Percentiles rank a stretch among this genome's conserved stretches.
Conservation (phyloP, 768 basidiomycete species). For the Pleurotus tuoliensis region DNA sequence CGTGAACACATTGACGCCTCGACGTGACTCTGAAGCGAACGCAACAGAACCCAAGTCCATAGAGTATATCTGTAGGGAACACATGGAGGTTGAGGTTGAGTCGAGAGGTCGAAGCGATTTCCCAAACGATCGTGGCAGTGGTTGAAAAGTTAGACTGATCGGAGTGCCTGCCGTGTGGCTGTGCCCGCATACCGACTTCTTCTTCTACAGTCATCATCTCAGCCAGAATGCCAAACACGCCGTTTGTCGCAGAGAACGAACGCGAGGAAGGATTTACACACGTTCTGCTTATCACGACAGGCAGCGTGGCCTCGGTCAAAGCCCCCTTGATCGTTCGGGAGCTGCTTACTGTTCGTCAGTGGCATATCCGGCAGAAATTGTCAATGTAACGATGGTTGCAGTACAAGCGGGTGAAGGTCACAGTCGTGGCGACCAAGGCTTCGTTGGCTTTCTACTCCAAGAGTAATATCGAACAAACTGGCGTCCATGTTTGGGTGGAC, state of each 20-base stretch:
- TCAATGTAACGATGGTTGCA: slow-evolving; percentile 24
- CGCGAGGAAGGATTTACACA: slow-evolving; percentile 47
- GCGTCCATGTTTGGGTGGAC: slow-evolving; percentile 80
- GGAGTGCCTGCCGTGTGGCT: no score
- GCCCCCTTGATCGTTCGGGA: slow-evolving; percentile 83
- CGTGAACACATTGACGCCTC: no score
- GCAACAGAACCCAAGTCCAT: no score
- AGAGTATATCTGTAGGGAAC: no score
- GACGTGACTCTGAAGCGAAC: no score
- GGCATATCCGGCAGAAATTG: no score
- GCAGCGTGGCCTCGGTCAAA: slow-evolving; percentile 96
- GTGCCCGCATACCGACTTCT: no score
- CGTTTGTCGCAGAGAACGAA: slow-evolving; percentile 38
- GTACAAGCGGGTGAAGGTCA: slow-evolving; percentile 72
- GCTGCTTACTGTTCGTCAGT: slow-evolving; percentile 48
- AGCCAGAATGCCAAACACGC: neutral
- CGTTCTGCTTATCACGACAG: slow-evolving; percentile 82
- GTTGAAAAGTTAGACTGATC: no score
- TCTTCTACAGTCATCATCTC: no score
- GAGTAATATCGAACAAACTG: slow-evolving; percentile 42
- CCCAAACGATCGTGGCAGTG: no score
- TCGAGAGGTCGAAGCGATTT: no score
- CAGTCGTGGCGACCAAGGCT: slow-evolving; percentile 79
- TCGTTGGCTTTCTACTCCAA: slow-evolving; percentile 75
- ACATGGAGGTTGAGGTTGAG: no score